These are phyloP conservation scores for Bolboschoenus planiculmis DNA, from an alignment of 176 grass and related monocot species.

Conservation along the genomic window DNA sequence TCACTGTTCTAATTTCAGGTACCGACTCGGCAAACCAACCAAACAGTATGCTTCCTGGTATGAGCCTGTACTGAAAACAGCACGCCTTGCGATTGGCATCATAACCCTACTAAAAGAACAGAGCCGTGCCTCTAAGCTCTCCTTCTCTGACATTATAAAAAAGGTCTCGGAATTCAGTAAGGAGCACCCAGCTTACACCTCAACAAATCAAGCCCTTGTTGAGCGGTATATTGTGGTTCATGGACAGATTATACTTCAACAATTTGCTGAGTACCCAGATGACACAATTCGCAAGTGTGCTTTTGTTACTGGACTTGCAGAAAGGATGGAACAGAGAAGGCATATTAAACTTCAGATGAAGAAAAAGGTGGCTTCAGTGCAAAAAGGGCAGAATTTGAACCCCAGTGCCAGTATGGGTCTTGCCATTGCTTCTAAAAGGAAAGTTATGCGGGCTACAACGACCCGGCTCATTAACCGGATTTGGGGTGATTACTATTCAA, in stretches of 20 bases:
- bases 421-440: constrained; percentile 43
- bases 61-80: constrained; percentile 87
- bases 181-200: constrained; percentile 57
- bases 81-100: constrained; percentile 77
- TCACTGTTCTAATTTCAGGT: constrained; percentile 57
- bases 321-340: constrained; percentile 74
- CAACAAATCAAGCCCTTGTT: constrained; percentile 50
- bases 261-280: constrained; percentile 94
- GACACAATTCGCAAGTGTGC: constrained; percentile 74
- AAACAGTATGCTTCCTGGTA: constrained; percentile 92
- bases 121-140: constrained; percentile 80
- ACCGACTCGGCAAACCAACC: constrained; percentile 71
- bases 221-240: constrained; percentile 92
- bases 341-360: constrained; percentile 88
- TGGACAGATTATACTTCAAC: constrained; percentile 91
- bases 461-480: constrained; percentile 76
- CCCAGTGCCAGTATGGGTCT: constrained; percentile 65
- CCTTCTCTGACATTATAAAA: constrained; percentile 73
- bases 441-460: constrained; percentile 94
- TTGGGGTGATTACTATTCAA: constrained; percentile 81
- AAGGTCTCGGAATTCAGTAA: constrained; percentile 70
- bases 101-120: constrained; percentile 91
- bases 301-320: constrained; percentile 71
- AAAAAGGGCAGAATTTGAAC: constrained; percentile 73
- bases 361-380: constrained; percentile 47